Percentiles rank a stretch among this genome's conserved stretches.
phyloP scores from a whole-genome alignment of 2,329 filamentous ascomycete genomes.

The Fusarium buharicum region DNA sequence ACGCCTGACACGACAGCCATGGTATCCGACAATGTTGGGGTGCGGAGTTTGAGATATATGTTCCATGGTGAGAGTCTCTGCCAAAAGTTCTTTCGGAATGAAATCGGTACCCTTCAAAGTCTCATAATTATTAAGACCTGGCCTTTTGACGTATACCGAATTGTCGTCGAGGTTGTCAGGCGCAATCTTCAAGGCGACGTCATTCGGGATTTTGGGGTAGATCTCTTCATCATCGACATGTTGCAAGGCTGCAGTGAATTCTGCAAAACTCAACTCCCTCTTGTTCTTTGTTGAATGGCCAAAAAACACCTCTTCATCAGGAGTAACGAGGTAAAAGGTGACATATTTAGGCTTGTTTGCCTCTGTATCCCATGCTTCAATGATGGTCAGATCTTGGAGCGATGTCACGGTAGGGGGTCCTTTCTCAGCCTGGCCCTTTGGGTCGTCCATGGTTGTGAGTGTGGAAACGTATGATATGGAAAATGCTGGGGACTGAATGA shows the following conservation, averaged over 20 bases:
- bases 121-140: slow-evolving; percentile 12
- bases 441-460: no score
- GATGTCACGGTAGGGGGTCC: slow-evolving; percentile 1
- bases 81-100: slow-evolving; percentile 1
- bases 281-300: slow-evolving; percentile 22
- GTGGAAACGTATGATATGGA: no score
- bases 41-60: slow-evolving; percentile 9
- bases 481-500: no score
- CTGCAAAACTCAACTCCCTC: slow-evolving; percentile 8
- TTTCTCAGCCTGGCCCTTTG: neutral
- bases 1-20: slow-evolving; percentile 13
- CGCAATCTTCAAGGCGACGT: slow-evolving; percentile 2
- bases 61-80: slow-evolving; percentile 16
- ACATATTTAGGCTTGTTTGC: slow-evolving; percentile 1
- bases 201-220: slow-evolving; percentile 9
- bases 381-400: slow-evolving; percentile 10
- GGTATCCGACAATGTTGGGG: slow-evolving; percentile 13
- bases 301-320: slow-evolving; percentile 20
- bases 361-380: slow-evolving; percentile 13
- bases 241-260: slow-evolving; percentile 5
- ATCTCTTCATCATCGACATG: slow-evolving; percentile 9
- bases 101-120: slow-evolving; percentile 1
- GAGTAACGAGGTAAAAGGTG: slow-evolving; percentile 17
- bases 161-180: slow-evolving; percentile 6
- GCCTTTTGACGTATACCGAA: slow-evolving; percentile 9